Base-by-base conservation (phyloP, 164 flowering plant genomes). In the Kingdonia uniflora region DNA sequence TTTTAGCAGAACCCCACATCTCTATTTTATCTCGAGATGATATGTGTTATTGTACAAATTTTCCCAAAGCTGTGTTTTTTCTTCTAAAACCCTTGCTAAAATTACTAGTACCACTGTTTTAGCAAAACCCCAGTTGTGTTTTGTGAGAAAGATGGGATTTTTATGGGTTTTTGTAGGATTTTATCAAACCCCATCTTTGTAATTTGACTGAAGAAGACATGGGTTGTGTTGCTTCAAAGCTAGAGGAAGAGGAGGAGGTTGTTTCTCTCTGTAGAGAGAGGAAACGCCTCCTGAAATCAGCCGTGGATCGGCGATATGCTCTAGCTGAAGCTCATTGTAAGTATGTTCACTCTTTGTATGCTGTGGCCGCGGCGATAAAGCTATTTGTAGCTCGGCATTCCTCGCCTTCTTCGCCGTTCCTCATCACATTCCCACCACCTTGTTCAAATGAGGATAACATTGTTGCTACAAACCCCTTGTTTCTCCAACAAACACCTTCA, bases 381-480 rank as follows among this genome's bases (percentile, higher is more conserved):
- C 55, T 80, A 46, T 76, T 80, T 49, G 71, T 71, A 11, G 66
- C 77, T 23, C 45, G 80, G 7, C 76, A 76, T 45, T 70, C 81
- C 51, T 59, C 79, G 29, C 73, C 74, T 1, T 41, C 71, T 39
- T 67, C 78, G 1, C 71, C 71, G 0, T 68, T 65, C 22, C 68
- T 69, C 62, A 62, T 71, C 42, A 67, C 75, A 16, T 67, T 66
- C 40, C 71, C 70, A 26, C 45, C 70, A 22, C 51, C 64, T 47
- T 42, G 56, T 39, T n/a, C 69, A 6, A 61, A 64, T 17, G 69
- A 77, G 23, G 78, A 66, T 16, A 67, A 77, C 25, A 80, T 64
- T 48, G 60, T 70, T 2, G 70, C 72, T 50, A 65, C 73, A 23
- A 86, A 80, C 59, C 86, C 90, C 0, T 64, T 80, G 76, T 81